These are phyloP conservation scores for Magnolia officinalis DNA, from an alignment of 164 flowering plant genomes.

Conservation along the genomic window DNA sequence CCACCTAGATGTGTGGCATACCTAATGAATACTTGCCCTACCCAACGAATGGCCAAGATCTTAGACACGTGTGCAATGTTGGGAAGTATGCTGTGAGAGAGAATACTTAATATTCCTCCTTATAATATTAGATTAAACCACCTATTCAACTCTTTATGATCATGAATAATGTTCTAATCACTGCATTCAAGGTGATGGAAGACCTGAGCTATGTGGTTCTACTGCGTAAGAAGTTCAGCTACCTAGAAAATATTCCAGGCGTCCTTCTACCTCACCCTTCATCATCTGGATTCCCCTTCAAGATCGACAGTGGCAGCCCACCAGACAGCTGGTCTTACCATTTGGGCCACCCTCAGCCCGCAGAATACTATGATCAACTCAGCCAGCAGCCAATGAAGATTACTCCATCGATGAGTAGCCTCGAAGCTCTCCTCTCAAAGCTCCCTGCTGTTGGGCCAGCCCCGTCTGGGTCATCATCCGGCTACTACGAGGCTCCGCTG, in stretches of 20 bases:
- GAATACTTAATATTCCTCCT: not conserved
- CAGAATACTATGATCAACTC: conserved; percentile 33
- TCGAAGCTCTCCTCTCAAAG: conserved; percentile 91
- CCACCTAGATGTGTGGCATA: too few species aligned
- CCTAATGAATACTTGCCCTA: not conserved
- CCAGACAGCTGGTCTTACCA: conserved; percentile 38
- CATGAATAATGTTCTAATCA: not conserved
- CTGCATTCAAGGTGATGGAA: conserved; percentile 60
- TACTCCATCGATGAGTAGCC: conserved; percentile 96
- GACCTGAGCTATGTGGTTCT: conserved; percentile 75
- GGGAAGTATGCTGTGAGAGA: not conserved
- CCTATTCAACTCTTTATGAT: not conserved
- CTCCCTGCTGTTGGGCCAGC: conserved; percentile 82
- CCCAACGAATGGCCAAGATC: not conserved
- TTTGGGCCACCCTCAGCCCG: not conserved
- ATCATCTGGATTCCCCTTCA: conserved; percentile 60
- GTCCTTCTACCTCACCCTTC: conserved; percentile 95
- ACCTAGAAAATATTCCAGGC: conserved; percentile 94
- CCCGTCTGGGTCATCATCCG: conserved; percentile 22
- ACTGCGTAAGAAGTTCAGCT: conserved; percentile 72
- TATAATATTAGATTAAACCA: too few species aligned
- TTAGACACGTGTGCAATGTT: not conserved
- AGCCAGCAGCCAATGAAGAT: conserved; percentile 43
- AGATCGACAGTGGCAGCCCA: conserved; percentile 29
- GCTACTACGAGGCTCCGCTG: conserved; percentile 28